These are phyloP conservation scores for Chytriomyces hyalinus DNA, from an alignment of 192 early-diverging fungal species.

Conservation along the genomic window DNA sequence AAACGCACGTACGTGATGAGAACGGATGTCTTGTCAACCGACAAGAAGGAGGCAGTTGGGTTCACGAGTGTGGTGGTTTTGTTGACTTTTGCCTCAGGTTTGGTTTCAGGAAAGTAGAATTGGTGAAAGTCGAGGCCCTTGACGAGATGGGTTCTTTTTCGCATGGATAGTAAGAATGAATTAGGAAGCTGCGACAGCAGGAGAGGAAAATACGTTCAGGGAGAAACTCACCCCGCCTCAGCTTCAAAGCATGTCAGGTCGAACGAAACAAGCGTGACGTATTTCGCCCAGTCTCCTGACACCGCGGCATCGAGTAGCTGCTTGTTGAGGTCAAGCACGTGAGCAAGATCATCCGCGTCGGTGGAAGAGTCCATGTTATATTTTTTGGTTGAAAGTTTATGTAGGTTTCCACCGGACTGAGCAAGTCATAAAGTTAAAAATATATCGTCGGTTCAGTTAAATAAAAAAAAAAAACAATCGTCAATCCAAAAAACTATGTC, in stretches of 20 bases:
- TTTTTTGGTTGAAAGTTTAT: background rate
- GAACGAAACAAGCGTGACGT: slow-evolving; percentile 36
- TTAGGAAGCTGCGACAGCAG: background rate
- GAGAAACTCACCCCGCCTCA: slow-evolving; percentile 30
- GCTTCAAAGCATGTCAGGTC: slow-evolving; percentile 54
- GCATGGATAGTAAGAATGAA: background rate
- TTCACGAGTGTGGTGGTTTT: slow-evolving; percentile 38
- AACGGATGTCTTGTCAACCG: slow-evolving; percentile 41
- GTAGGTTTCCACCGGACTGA: background rate
- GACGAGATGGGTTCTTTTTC: slow-evolving; percentile 30
- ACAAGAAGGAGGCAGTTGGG: slow-evolving; percentile 42
- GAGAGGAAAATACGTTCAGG: background rate
- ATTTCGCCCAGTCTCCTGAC: slow-evolving; percentile 47
- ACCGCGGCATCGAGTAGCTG: slow-evolving; percentile 45
- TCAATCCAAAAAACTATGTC: background rate
- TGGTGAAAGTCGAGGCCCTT: slow-evolving; percentile 54
- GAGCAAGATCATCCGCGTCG: background rate
- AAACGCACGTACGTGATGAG: slow-evolving; percentile 49
- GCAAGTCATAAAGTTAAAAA: background rate
- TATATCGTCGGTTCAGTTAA: background rate
- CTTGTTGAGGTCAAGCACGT: slow-evolving; percentile 20
- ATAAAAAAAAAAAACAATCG: background rate
- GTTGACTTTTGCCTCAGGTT: slow-evolving; percentile 8
- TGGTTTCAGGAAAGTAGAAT: slow-evolving; percentile 45
- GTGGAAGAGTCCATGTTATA: background rate